These are phyloP conservation scores for Podila minutissima DNA, from an alignment of 192 early-diverging fungal species.

Conservation along the genomic window DNA sequence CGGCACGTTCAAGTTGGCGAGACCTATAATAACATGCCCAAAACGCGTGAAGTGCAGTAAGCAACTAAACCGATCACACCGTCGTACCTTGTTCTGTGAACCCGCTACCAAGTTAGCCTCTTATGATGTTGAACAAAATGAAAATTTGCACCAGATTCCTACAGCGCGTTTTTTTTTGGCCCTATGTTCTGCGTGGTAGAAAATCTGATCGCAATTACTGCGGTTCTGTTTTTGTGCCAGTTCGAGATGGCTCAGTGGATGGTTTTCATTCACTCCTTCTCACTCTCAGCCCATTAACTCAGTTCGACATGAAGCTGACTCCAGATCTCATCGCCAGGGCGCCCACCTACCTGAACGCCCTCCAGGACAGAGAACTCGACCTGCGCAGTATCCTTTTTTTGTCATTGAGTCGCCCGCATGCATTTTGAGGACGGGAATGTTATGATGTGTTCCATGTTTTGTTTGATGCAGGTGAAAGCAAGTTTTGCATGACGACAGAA, in stretches of 20 bases:
- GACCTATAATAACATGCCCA: too few species aligned
- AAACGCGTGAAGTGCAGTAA: too few species aligned
- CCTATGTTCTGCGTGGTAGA: neutral
- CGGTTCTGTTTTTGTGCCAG: neutral
- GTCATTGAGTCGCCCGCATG: neutral
- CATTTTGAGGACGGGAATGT: neutral
- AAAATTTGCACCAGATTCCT: too few species aligned
- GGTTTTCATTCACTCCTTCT: neutral
- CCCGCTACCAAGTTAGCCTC: too few species aligned
- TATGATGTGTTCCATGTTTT: neutral
- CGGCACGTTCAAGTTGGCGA: too few species aligned
- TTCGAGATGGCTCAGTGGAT: neutral
- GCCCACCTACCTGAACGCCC: constrained; percentile 81
- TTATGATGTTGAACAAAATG: too few species aligned
- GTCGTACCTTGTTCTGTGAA: too few species aligned
- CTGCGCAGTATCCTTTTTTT: constrained; percentile 73
- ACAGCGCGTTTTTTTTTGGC: neutral
- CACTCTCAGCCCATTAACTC: neutral
- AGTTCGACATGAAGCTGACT: constrained; percentile 75
- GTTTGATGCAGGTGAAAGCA: too few species aligned
- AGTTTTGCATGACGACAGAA: too few species aligned
- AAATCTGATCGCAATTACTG: neutral
- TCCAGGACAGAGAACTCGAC: constrained; percentile 92
- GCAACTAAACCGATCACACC: too few species aligned
- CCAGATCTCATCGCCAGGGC: constrained; percentile 75